A percentile compares a stretch with the other conserved stretches of the same genome.
phyloP scores from a whole-genome alignment of 257 asterid genomes.

The Solanum pimpinellifolium region DNA sequence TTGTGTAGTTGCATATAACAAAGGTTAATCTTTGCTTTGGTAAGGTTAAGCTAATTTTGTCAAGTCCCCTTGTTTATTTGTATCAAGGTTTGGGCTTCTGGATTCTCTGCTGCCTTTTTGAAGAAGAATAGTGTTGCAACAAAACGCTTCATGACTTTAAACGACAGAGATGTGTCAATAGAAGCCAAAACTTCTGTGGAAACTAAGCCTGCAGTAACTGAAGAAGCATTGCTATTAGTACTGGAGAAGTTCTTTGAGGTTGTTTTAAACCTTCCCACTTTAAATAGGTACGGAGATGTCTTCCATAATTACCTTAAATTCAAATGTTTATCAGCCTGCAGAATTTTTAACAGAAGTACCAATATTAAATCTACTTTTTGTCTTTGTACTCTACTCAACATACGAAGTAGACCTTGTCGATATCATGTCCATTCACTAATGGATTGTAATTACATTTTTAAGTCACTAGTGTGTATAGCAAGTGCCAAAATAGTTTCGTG shows the following conservation, averaged over 20 bases:
- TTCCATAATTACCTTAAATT: background rate
- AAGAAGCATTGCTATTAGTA: slow-evolving; percentile 51
- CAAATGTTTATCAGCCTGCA: background rate
- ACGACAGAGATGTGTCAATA: slow-evolving; percentile 12
- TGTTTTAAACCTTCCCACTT: slow-evolving; percentile 62
- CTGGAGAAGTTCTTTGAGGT: slow-evolving; percentile 70
- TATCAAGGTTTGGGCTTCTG: slow-evolving; percentile 81
- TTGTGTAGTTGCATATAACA: background rate
- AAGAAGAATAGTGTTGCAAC: slow-evolving; percentile 79
- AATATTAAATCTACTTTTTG: background rate
- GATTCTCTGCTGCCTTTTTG: slow-evolving; percentile 87
- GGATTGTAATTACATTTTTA: background rate
- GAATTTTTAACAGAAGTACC: background rate
- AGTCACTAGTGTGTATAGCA: background rate
- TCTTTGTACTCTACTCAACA: background rate
- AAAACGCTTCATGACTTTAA: slow-evolving; percentile 23
- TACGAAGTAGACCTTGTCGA: background rate
- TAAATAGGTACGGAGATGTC: slow-evolving; percentile 45
- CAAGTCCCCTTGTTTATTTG: background rate
- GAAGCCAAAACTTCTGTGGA: slow-evolving; percentile 43
- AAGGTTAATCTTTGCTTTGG: background rate
- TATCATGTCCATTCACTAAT: background rate
- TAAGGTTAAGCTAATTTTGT: background rate
- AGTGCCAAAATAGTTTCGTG: background rate
- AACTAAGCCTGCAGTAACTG: slow-evolving; percentile 58